Conservation (phyloP, 352 stramenopile species). For the Phytopythium cucurbitacearum region DNA sequence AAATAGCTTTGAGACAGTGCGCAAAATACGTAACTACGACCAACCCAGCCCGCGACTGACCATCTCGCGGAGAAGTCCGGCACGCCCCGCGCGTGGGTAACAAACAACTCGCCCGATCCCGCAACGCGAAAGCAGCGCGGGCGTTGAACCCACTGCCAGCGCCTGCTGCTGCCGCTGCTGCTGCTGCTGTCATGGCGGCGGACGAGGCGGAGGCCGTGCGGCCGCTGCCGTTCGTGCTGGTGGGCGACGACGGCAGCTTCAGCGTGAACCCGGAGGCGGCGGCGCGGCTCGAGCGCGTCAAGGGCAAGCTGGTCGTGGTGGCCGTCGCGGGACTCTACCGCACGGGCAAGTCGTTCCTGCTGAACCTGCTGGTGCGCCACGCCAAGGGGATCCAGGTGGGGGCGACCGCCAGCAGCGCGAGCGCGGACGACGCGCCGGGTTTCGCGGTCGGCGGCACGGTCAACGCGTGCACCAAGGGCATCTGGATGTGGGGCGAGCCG, state of each 20-base stretch:
- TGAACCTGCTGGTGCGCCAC: conserved; percentile 81
- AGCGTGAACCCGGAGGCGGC: conserved; percentile 73
- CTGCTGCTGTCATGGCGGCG: conserved; percentile 18
- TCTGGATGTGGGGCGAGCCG: conserved; percentile 89
- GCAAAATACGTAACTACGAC: no score
- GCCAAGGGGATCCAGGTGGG: conserved; percentile 30
- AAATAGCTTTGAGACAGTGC: no score
- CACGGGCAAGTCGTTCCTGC: conserved; percentile 88
- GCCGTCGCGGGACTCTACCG: conserved; percentile 85
- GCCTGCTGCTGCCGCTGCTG: no score
- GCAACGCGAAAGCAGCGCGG: no score
- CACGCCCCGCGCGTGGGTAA: no score
- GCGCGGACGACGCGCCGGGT: conserved; percentile 19
- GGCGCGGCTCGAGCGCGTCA: conserved; percentile 61
- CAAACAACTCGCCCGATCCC: no score
- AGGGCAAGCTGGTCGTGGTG: conserved; percentile 80
- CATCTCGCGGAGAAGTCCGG: no score
- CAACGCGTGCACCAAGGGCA: conserved; percentile 89
- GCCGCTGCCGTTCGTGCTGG: conserved; percentile 77
- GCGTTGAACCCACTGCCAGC: no score
- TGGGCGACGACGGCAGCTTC: conserved; percentile 76
- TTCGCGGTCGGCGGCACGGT: conserved; percentile 85
- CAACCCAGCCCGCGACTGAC: no score
- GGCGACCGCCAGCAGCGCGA: conserved; percentile 6
- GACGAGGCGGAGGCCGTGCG: conserved; percentile 25